Percentiles rank a stretch among this genome's conserved stretches.
Evolutionary conservation across 2,329 filamentous ascomycete species (phyloP).

Genomic region (Nemania bipapillata): DNA sequence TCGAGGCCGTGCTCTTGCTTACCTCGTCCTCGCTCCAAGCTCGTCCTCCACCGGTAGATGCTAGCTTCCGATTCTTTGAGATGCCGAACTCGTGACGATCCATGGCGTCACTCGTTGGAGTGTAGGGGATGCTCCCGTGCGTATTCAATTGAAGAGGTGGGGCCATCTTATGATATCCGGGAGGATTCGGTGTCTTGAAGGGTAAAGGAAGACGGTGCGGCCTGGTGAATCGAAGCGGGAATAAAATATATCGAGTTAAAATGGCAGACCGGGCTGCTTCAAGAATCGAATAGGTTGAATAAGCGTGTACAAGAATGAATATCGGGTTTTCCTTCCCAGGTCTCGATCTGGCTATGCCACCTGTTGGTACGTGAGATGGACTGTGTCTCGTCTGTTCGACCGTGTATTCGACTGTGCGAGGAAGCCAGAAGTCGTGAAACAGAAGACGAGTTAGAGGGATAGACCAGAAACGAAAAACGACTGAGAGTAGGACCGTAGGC

Average conservation of each 20-base stretch:
- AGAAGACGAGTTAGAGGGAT: conserved; percentile 40
- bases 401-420: conserved; percentile 29
- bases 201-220: conserved; percentile 48
- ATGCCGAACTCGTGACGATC: conserved; percentile 70
- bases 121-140: conserved; percentile 58
- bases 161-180: conserved; percentile 58
- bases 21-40: conserved; percentile 91
- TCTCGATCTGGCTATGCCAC: conserved; percentile 38
- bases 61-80: conserved; percentile 73
- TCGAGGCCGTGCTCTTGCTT: conserved; percentile 47
- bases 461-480: conserved; percentile 46
- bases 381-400: conserved; percentile 33
- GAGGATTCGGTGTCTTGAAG: neutral
- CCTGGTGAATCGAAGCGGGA: conserved; percentile 51
- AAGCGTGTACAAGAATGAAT: conserved; percentile 35
- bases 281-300: conserved; percentile 55
- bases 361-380: conserved; percentile 35
- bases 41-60: conserved; percentile 77
- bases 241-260: conserved; percentile 45
- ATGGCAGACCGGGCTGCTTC: conserved; percentile 58
- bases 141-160: conserved; percentile 61
- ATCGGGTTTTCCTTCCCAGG: conserved; percentile 31
- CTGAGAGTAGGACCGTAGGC: conserved; percentile 47
- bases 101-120: conserved; percentile 64
- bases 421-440: conserved; percentile 42